Evolutionary conservation across 495 filamentous ascomycete species (phyloP), one percentile per base, ranked within the genome.

Genomic region (Gamarada debralockiae): DNA sequence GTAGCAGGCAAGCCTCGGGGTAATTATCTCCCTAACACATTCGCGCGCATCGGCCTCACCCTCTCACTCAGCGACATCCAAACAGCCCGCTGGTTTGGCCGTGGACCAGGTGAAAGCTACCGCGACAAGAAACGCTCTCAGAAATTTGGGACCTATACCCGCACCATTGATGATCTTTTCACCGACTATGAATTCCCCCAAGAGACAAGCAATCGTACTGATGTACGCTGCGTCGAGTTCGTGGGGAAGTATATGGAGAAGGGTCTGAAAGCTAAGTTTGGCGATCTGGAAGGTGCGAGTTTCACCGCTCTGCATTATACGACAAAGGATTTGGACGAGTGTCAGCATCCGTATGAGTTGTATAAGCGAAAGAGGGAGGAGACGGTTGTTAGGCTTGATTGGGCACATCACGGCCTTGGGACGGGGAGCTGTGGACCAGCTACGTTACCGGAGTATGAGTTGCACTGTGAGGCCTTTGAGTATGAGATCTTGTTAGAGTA

Each of bases 141-240:
- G 56, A 63, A 61, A 17, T 50, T 85, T 3, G 81, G 81, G 6
- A 66, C 72, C 3, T 85, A 76, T 68, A 55, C 47, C 14, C 8
- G 36, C 4, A 23, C 56, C 1, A 57, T 70, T 8, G 72, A 75
- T 22, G 67, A 75, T 2, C 62, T 86, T 5, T 77, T 73, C 40
- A 71, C 73, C 3, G 65, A 73, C 10, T 88, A 86, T 59, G 85
- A 88, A 51, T 80, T 80, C 41, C 85, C 85, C 10, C 85, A 88
- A 61, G 85, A 87, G 34, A 72, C 64, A 23, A 81, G 81, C 0
- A 85, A 86, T 55, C 61, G 83, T n/a, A 78, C 76, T 4, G 84
- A 86, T 49, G 76, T 76, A 3, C 60, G 77, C 17, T 86, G 82
- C 78, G 68, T 85, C 17, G 66, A 77, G 57, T 72, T 79, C 59